Evolutionary conservation across 768 basidiomycete genomes (phyloP).

Genomic region (Podaxis sp.): DNA sequence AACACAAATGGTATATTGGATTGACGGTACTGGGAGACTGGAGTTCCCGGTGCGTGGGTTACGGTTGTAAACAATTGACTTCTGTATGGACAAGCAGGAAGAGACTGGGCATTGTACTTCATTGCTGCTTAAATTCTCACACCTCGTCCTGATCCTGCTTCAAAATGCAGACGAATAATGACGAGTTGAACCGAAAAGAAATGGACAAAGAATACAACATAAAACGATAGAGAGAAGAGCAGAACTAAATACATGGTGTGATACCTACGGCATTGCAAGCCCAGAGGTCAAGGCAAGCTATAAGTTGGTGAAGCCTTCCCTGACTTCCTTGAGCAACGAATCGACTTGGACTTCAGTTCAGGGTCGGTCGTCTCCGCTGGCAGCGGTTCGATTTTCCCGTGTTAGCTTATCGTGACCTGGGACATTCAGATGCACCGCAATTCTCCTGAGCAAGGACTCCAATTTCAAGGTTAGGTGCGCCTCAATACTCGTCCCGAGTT

Average conservation of each 20-base stretch:
- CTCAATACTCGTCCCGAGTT: not conserved
- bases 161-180: no score
- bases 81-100: constrained; percentile 20
- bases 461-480: not conserved
- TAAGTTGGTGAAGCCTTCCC: no score
- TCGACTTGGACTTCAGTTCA: no score
- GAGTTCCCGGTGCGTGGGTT: constrained; percentile 25
- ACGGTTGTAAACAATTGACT: not conserved
- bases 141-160: constrained; percentile 19
- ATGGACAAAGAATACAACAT: no score
- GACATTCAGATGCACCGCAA: not conserved
- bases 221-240: no score
- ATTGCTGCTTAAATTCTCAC: constrained; percentile 18
- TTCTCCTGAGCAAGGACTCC: not conserved
- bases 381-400: not conserved
- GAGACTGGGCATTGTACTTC: constrained; percentile 19
- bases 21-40: constrained; percentile 21
- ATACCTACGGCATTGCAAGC: no score
- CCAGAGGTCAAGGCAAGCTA: no score
- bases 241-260: no score
- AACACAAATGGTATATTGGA: constrained; percentile 31
- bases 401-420: not conserved
- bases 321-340: no score
- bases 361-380: no score
- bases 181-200: no score